Conservation (phyloP, 2,329 filamentous ascomycete genomes). For the Colletotrichum sp. region DNA sequence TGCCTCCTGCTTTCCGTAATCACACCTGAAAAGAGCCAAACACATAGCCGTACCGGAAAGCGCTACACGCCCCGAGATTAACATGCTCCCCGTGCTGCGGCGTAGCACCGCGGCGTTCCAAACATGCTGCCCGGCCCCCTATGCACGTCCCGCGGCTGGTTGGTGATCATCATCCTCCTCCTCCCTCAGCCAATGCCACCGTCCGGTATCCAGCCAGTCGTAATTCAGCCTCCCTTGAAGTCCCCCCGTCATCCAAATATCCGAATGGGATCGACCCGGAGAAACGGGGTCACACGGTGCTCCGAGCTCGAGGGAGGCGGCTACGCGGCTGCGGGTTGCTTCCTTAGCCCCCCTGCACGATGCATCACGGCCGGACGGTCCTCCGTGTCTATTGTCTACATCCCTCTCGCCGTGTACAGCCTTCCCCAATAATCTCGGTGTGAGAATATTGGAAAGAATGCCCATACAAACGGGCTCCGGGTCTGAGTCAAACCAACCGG, state of each 20-base stretch:
- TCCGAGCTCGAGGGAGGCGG: conserved; percentile 12
- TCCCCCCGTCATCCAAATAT: neutral
- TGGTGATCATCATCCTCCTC: neutral
- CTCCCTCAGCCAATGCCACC: neutral
- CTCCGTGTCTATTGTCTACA: neutral
- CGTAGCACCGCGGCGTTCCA: neutral
- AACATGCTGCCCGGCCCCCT: neutral
- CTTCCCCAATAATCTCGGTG: neutral
- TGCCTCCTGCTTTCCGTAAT: neutral
- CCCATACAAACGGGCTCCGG: neutral
- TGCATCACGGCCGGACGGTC: neutral
- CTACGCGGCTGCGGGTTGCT: neutral
- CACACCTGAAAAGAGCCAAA: neutral
- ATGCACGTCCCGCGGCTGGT: conserved; percentile 6
- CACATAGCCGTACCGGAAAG: neutral
- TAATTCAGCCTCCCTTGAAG: neutral
- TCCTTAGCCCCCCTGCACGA: neutral
- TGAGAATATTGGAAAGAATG: neutral
- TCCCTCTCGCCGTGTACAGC: neutral
- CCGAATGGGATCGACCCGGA: neutral
- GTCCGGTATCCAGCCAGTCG: neutral
- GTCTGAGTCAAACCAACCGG: conserved; percentile 1
- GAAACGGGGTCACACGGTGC: neutral
- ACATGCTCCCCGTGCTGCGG: conserved; percentile 8
- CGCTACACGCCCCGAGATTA: conserved; percentile 2